phyloP scores from a whole-genome alignment of 495 filamentous ascomycete species.

The Aspergillus conjunctus region DNA sequence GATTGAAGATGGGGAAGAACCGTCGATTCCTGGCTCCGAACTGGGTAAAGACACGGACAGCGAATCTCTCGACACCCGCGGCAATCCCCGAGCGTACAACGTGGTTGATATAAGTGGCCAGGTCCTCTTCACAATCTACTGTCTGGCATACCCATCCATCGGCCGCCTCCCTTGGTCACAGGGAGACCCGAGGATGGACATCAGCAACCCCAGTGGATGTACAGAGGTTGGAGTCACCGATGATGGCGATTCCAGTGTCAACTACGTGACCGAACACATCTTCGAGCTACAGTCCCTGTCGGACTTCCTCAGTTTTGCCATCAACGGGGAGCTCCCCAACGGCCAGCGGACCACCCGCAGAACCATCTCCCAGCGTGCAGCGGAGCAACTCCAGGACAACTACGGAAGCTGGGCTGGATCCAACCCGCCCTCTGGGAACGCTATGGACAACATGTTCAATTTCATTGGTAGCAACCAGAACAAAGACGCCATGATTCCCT shows the following conservation, averaged over 20 bases:
- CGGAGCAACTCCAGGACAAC: not conserved
- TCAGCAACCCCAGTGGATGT: not conserved
- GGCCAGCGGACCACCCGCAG: not conserved
- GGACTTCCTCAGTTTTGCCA: not conserved
- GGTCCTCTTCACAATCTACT: not conserved
- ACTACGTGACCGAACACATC: not conserved
- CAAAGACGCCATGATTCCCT: not conserved
- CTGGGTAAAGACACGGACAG: not conserved
- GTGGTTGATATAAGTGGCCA: not conserved
- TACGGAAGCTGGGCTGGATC: not conserved
- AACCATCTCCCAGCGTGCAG: not conserved
- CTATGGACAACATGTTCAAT: not conserved
- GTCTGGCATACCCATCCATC: not conserved
- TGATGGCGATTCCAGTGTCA: not conserved
- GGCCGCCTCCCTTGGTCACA: not conserved
- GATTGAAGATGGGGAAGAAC: not conserved
- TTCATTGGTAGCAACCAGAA: not conserved
- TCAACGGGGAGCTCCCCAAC: not conserved
- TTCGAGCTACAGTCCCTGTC: not conserved
- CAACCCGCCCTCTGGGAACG: not conserved
- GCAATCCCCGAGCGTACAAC: not conserved
- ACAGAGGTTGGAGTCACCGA: not conserved
- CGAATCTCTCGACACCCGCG: not conserved
- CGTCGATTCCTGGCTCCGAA: not conserved
- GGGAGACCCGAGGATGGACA: not conserved